phyloP scores from a whole-genome alignment of 1,284 basidiomycete genomes.

The Leccinum ponderosum region DNA sequence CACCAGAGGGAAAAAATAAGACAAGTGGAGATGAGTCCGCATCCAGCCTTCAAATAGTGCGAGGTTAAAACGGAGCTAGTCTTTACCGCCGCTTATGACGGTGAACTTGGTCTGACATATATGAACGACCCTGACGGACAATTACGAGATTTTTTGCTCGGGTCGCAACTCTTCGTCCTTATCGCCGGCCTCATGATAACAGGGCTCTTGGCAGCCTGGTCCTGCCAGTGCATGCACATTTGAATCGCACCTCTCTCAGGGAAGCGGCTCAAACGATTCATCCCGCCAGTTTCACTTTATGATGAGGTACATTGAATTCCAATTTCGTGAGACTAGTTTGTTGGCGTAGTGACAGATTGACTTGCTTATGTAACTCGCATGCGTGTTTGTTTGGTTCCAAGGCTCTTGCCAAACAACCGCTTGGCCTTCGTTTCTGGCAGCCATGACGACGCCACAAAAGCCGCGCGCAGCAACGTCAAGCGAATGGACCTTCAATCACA shows the following conservation, averaged over 20 bases:
- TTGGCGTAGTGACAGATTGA: not conserved
- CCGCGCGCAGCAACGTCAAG: not conserved
- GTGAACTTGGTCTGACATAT: not conserved
- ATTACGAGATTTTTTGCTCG: not conserved
- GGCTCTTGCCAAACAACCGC: constrained; percentile 20
- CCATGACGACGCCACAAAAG: constrained; percentile 1
- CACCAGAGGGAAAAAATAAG: not conserved
- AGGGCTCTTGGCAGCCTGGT: not conserved
- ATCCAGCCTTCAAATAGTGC: constrained; percentile 8
- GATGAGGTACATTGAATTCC: not conserved
- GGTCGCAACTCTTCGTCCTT: not conserved
- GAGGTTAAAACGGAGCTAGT: constrained; percentile 2
- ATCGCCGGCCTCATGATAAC: not conserved
- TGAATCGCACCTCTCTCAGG: not conserved
- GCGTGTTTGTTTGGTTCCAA: not conserved
- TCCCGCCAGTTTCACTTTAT: not conserved
- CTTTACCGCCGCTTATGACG: constrained; percentile 12
- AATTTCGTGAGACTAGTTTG: not conserved
- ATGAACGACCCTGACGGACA: constrained; percentile 1
- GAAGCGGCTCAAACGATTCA: not conserved
- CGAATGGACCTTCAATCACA: constrained; percentile 37
- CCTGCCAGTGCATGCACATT: not conserved
- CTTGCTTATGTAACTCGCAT: not conserved
- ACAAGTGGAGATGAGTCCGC: not conserved
- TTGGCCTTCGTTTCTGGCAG: not conserved